Base-by-base conservation (phyloP, 495 filamentous ascomycete genomes). In the Chaetomium cochliodes region DNA sequence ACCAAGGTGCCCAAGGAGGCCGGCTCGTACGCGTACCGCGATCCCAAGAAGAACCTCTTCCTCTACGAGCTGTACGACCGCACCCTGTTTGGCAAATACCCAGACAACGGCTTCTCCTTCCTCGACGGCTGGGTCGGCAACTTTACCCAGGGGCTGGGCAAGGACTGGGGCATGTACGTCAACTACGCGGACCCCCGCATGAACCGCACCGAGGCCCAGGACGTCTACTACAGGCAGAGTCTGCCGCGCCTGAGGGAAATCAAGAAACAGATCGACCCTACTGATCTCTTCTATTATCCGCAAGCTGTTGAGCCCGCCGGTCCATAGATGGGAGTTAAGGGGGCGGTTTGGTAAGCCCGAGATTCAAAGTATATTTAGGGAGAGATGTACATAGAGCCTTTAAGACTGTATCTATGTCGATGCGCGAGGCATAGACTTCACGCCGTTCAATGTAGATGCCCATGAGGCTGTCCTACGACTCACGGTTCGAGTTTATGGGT, bases 281-380 rank as follows among this genome's bases (percentile, higher is more conserved):
- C 75, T 0, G 82, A 88, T 76, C 59, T 88, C 12, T 88, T 89
- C 47, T 83, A 86, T 63, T 87, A 88, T 67, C 85, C 85, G 8
- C 84, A 88, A 67, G 82, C 82, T 28, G 77, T 89, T 13, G 67
- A 68, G 53, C 75, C 81, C 20, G 76, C 72, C 18, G 69, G 64
- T 44, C 66, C 58, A 53, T 55, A 37, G 50, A 57, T n/a, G n/a
- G n/a, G n/a, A n/a, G n/a, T n/a, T n/a, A n/a, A n/a, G n/a, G n/a
- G n/a, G n/a, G n/a, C n/a, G n/a, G n/a, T n/a, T n/a, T n/a, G n/a
- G n/a, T n/a, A n/a, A n/a, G n/a, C n/a, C n/a, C n/a, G 33, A 12
- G 3, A 37, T 37, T 37, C 33, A 5, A 11, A 11, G 6, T 20
- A 20, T 15, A 50, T 50, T 23, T 23, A 2, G 18, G 11, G 33